These are phyloP conservation scores for Persicaria tinctoria DNA, from an alignment of 148 eudicot genomes.

Conservation along the genomic window DNA sequence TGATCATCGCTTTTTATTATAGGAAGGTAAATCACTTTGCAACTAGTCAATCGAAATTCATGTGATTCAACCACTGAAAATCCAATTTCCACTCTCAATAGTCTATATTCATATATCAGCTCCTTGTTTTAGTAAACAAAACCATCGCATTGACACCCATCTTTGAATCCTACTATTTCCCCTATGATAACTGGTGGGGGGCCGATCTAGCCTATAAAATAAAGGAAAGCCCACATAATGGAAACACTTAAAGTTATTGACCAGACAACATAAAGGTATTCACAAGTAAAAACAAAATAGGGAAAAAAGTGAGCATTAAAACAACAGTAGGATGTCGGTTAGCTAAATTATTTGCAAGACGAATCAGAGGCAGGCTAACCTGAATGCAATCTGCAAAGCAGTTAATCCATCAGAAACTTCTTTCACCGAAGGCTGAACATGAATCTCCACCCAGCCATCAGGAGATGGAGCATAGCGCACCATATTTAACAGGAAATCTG, in stretches of 20 bases:
- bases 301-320: not conserved
- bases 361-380: conserved; percentile 33
- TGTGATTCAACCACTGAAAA: not conserved
- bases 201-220: too few relatives aligned
- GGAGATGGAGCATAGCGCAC: conserved; percentile 80
- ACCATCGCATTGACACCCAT: not conserved
- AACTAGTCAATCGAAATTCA: not conserved
- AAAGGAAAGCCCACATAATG: too few relatives aligned
- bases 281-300: too few relatives aligned
- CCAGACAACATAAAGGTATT: too few relatives aligned
- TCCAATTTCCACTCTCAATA: not conserved
- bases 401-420: conserved; percentile 37
- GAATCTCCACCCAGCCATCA: conserved; percentile 89
- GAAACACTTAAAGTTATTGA: too few relatives aligned
- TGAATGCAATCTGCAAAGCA: conserved; percentile 54
- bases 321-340: not conserved
- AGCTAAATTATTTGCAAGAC: not conserved
- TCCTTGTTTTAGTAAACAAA: not conserved
- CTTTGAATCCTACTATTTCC: too few relatives aligned
- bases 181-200: too few relatives aligned
- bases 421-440: conserved; percentile 63
- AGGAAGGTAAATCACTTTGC: not conserved
- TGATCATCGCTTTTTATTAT: not conserved
- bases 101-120: not conserved
- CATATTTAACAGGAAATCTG: conserved; percentile 75